Conservation (phyloP, 2,329 filamentous ascomycete genomes). For the Diaporthe ampelina region DNA sequence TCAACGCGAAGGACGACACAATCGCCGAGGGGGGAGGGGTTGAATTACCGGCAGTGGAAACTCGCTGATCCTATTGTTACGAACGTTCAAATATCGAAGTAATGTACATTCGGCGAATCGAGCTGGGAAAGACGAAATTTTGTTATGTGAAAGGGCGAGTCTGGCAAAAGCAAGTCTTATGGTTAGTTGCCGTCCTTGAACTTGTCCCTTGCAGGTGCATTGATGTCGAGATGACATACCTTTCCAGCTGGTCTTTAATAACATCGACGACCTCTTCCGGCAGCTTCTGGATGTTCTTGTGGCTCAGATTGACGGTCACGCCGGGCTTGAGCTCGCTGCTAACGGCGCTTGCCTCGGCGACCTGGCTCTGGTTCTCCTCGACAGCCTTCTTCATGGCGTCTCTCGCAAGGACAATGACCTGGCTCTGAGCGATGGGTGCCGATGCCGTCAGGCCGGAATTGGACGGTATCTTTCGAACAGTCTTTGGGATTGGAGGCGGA, state of each 20-base stretch:
- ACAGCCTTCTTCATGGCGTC: slow-evolving; percentile 78
- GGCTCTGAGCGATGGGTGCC: slow-evolving; percentile 69
- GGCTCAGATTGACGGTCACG: slow-evolving; percentile 83
- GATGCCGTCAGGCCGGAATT: slow-evolving; percentile 63
- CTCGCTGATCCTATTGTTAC: slow-evolving; percentile 79
- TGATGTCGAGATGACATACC: slow-evolving; percentile 60
- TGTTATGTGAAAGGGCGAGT: slow-evolving; percentile 86
- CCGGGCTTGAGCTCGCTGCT: slow-evolving; percentile 76
- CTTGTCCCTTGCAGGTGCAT: slow-evolving; percentile 30
- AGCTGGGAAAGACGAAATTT: slow-evolving; percentile 76
- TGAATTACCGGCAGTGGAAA: slow-evolving; percentile 68
- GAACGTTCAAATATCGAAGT: slow-evolving; percentile 83
- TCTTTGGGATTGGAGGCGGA: slow-evolving; percentile 60
- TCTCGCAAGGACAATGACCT: slow-evolving; percentile 75
- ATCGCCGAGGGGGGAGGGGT: slow-evolving; percentile 22
- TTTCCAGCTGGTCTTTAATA: slow-evolving; percentile 80
- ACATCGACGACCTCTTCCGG: slow-evolving; percentile 82
- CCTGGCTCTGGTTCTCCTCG: slow-evolving; percentile 75
- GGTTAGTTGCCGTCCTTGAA: slow-evolving; percentile 42
- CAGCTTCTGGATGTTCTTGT: slow-evolving; percentile 78
- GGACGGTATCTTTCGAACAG: slow-evolving; percentile 61
- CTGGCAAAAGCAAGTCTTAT: slow-evolving; percentile 57
- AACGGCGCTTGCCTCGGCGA: slow-evolving; percentile 70
- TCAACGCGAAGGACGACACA: slow-evolving; percentile 40
- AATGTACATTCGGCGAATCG: slow-evolving; percentile 83